Percentiles rank a stretch among this genome's conserved stretches.
phyloP scores from a whole-genome alignment of 2,329 filamentous ascomycete species.

The Westerdykella sp. region DNA sequence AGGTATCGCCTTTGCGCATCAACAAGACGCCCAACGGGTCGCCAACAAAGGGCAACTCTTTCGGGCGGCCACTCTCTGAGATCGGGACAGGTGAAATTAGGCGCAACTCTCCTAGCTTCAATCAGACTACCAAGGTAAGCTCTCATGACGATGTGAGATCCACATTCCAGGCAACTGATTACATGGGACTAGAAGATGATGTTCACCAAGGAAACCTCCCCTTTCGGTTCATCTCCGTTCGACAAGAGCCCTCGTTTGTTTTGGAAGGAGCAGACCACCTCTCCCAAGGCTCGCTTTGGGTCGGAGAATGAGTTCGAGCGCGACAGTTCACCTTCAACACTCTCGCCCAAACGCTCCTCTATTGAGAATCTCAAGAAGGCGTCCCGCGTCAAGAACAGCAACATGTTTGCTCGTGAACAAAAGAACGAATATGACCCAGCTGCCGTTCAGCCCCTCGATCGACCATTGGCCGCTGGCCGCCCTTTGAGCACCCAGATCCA shows the following conservation, averaged over 20 bases:
- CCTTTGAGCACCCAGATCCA: slow-evolving; percentile 57
- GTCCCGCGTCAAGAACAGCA: slow-evolving; percentile 96
- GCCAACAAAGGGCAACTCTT: slow-evolving; percentile 56
- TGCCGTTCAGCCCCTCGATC: slow-evolving; percentile 69
- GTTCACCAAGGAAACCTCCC: slow-evolving; percentile 67
- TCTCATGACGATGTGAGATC: slow-evolving; percentile 6
- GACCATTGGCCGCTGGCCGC: slow-evolving; percentile 63
- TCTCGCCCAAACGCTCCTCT: slow-evolving; percentile 73
- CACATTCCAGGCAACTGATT: slow-evolving; percentile 15
- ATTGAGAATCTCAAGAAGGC: slow-evolving; percentile 94
- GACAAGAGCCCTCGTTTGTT: slow-evolving; percentile 75
- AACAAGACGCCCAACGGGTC: slow-evolving; percentile 62
- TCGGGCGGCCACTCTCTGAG: slow-evolving; percentile 73
- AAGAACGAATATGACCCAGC: slow-evolving; percentile 89
- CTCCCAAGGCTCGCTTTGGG: slow-evolving; percentile 54
- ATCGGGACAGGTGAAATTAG: slow-evolving; percentile 79
- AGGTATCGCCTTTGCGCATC: slow-evolving; percentile 75
- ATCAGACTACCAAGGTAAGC: slow-evolving; percentile 63
- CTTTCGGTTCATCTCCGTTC: slow-evolving; percentile 76
- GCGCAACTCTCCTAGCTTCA: slow-evolving; percentile 89
- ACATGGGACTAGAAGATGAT: slow-evolving; percentile 54
- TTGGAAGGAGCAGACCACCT: slow-evolving; percentile 72
- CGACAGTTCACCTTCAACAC: slow-evolving; percentile 55
- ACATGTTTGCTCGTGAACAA: slow-evolving; percentile 88
- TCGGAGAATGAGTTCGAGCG: slow-evolving; percentile 60